Conservation (phyloP, 78 protist genomes). For the Dictyostelium brefeldianum region DNA sequence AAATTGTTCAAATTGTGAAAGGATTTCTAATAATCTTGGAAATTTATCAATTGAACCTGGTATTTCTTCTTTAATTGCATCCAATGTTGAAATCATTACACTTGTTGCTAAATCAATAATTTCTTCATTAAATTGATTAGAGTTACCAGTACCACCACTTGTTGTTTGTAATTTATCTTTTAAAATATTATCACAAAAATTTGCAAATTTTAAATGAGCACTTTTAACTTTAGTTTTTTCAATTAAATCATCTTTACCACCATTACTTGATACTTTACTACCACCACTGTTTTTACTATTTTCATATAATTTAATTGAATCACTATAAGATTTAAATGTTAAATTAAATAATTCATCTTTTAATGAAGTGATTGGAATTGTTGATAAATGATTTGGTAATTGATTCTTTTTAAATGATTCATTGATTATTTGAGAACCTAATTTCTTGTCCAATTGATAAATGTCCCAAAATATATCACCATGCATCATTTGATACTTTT, state of each 20-base stretch:
- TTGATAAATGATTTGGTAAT: neutral
- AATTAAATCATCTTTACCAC: neutral
- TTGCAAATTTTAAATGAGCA: constrained; percentile 72
- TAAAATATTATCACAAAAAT: constrained; percentile 74
- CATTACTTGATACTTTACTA: no score
- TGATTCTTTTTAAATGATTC: constrained; percentile 52
- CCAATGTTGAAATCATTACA: constrained; percentile 27
- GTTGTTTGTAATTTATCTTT: constrained; percentile 37
- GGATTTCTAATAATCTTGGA: constrained; percentile 83
- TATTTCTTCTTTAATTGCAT: constrained; percentile 68
- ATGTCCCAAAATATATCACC: constrained; percentile 80
- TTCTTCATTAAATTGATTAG: neutral
- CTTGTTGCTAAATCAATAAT: constrained; percentile 23
- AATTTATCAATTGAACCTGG: constrained; percentile 81
- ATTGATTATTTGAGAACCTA: constrained; percentile 12
- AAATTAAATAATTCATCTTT: constrained; percentile 40
- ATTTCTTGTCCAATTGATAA: constrained; percentile 45
- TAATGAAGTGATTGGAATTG: neutral
- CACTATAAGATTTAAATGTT: constrained; percentile 51
- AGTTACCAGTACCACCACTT: no score
- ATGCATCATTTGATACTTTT: constrained; percentile 52
- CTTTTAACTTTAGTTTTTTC: constrained; percentile 33
- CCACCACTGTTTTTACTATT: neutral
- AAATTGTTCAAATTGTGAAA: constrained; percentile 30
- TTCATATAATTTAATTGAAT: constrained; percentile 27